Conservation (phyloP, 148 eudicot genomes). For the Dianthus caryophyllus region DNA sequence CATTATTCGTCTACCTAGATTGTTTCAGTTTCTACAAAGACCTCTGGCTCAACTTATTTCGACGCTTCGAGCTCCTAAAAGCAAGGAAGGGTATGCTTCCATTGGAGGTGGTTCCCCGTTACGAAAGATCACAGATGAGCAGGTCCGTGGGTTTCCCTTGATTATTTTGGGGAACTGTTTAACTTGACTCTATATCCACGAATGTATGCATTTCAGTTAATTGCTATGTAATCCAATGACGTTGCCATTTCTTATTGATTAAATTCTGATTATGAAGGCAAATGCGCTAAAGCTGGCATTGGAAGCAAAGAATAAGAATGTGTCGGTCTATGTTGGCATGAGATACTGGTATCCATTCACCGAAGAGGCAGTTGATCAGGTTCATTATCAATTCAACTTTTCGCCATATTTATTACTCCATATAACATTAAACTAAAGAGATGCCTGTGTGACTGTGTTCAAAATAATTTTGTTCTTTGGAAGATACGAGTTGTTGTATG, state of each 20-base stretch:
- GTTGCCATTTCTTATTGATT: conserved; percentile 7
- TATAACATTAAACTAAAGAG: no score
- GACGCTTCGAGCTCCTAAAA: conserved; percentile 78
- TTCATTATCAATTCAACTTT: neutral
- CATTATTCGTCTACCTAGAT: conserved; percentile 85
- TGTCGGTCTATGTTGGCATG: conserved; percentile 91
- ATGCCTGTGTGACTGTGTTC: no score
- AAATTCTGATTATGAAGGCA: conserved; percentile 48
- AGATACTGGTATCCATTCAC: conserved; percentile 98
- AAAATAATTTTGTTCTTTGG: no score
- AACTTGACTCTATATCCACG: neutral
- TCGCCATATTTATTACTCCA: neutral
- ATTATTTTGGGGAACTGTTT: neutral
- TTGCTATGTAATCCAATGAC: neutral
- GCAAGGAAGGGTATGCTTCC: conserved; percentile 96
- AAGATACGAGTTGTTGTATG: no score
- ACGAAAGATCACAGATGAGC: conserved; percentile 88
- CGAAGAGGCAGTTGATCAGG: conserved; percentile 93
- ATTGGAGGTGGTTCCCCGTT: conserved; percentile 98
- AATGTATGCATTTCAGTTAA: neutral
- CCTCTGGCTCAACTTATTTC: conserved; percentile 91
- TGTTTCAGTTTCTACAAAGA: conserved; percentile 79
- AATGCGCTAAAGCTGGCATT: conserved; percentile 61
- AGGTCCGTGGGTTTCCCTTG: conserved; percentile 40
- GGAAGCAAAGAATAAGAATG: conserved; percentile 59